Evolutionary conservation across 2,329 filamentous ascomycete genomes (phyloP), one percentile per base, ranked within the genome.

Genomic region (Alternaria angustiovoidea): DNA sequence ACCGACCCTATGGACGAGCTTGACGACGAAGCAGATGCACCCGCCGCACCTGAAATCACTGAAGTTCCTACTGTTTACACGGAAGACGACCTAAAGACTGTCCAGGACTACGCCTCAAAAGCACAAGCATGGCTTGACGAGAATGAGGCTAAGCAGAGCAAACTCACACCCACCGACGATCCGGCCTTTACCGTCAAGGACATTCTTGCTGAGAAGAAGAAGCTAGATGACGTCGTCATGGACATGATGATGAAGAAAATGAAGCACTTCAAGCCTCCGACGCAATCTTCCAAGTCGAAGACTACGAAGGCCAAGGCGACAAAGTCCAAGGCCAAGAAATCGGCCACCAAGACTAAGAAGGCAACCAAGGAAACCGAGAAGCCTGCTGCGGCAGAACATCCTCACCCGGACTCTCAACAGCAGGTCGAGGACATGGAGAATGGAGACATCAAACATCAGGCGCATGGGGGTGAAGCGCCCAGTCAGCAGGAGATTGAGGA

Each of bases 171-270:
- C n/a, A 72, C 88, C 2, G 91, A 92, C 9, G 89, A 98, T 66
- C 92, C 94, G 0, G 88, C 89, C 1, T 82, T 98, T 8, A 85
- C 90, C 0, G 82, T 88, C 66, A 89, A 89, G 72, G 94, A 97
- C 6, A 59, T 77, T 41, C 82, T 88, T 59, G 84, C 83, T 24
- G 90, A 90, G 78, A 85, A 88, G 16, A 87, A 89, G 70, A 87
- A 91, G 75, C 84, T 98, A 7, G 88, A 90, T 75, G 88, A 91
- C 74, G 86, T 85, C 5, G 87, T 88, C 68, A 85, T 90, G 75
- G 87, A 92, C 24, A 83, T 94, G 49, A 85, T 92, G 55, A 87
- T 90, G 82, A 78, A 81, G 57, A 83, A 83, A 73, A 85, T 85
- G 76, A 73, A 75, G 54, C 76, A 80, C 56, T 79, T 81, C 64